Percentiles rank a stretch among this genome's conserved stretches.
These are phyloP conservation scores for Thielaviopsis euricoi DNA, from an alignment of 2,329 filamentous ascomycete species.

Conservation along the genomic window DNA sequence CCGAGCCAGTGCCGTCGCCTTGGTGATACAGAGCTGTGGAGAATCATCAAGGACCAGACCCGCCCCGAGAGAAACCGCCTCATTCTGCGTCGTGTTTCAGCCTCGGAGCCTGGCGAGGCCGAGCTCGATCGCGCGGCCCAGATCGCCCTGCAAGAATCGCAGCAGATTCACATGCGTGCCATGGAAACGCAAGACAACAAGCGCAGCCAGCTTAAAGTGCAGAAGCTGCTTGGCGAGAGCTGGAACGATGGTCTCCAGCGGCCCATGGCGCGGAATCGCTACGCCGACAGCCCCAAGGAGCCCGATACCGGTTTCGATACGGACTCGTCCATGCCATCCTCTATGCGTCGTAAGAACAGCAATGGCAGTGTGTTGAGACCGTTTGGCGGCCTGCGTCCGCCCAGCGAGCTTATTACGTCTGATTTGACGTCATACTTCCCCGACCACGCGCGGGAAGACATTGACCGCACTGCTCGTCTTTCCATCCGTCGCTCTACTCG, in stretches of 20 bases:
- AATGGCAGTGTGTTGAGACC: conserved; percentile 40
- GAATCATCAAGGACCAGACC: conserved; percentile 73
- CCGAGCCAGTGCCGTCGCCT: conserved; percentile 66
- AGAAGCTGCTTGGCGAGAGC: conserved; percentile 75
- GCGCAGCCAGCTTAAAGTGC: conserved; percentile 71
- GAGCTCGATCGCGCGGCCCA: conserved; percentile 77
- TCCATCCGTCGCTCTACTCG: conserved; percentile 82
- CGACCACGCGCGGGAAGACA: conserved; percentile 81
- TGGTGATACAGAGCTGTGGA: conserved; percentile 74
- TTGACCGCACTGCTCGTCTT: conserved; percentile 86
- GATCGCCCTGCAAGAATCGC: conserved; percentile 77
- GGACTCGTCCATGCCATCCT: conserved; percentile 30
- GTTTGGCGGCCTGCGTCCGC: conserved; percentile 83
- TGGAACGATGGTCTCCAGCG: conserved; percentile 75
- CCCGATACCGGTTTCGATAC: conserved; percentile 17
- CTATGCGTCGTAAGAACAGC: conserved; percentile 28
- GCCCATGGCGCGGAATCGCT: conserved; percentile 52
- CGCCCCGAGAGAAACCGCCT: conserved; percentile 78
- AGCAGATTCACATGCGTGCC: conserved; percentile 50
- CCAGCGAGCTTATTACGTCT: conserved; percentile 92
- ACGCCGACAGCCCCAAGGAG: conserved; percentile 41
- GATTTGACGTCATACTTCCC: conserved; percentile 96
- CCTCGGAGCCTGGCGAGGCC: conserved; percentile 71
- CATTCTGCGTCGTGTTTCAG: conserved; percentile 83
- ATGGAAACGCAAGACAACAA: conserved; percentile 46